Evolutionary conservation across 2,329 filamentous ascomycete species (phyloP).

Genomic region (Triangularia verruculosa): DNA sequence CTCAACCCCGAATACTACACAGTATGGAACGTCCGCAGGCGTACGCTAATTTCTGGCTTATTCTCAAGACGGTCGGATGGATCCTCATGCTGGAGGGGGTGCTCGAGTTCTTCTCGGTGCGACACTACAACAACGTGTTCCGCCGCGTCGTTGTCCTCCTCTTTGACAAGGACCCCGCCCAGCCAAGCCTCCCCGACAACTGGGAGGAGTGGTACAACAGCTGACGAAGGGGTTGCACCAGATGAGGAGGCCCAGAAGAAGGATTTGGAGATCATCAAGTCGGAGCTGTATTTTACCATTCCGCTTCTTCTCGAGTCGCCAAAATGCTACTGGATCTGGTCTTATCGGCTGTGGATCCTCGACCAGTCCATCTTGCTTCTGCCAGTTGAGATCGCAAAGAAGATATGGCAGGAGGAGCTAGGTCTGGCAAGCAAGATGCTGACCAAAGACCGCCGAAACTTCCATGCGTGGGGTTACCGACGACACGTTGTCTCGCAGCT

Average conservation of each 20-base stretch:
- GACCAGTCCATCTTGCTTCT: conserved; percentile 66
- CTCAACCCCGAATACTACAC: conserved; percentile 89
- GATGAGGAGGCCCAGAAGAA: conserved; percentile 23
- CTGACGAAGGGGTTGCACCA: conserved; percentile 35
- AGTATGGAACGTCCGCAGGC: conserved; percentile 84
- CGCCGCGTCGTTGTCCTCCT: conserved; percentile 56
- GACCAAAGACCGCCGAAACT: conserved; percentile 80
- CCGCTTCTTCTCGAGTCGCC: conserved; percentile 81
- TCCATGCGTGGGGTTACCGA: conserved; percentile 94
- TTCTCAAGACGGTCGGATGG: conserved; percentile 53
- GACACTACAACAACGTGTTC: conserved; percentile 60
- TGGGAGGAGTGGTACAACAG: conserved; percentile 57
- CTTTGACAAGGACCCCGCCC: conserved; percentile 50
- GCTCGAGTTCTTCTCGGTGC: conserved; percentile 51
- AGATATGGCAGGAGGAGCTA: conserved; percentile 82
- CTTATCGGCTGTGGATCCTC: conserved; percentile 85
- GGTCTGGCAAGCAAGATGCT: conserved; percentile 85
- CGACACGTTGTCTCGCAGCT: conserved; percentile 73
- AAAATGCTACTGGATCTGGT: conserved; percentile 99
- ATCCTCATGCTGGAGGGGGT: conserved; percentile 54
- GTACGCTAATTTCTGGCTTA: conserved; percentile 59
- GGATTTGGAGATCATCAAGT: conserved; percentile 55
- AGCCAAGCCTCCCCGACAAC: conserved; percentile 44
- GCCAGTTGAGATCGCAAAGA: conserved; percentile 51
- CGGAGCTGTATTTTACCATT: conserved; percentile 78